Evolutionary conservation across 1,284 basidiomycete genomes (phyloP).

Genomic region (Naganishia liquefaciens): DNA sequence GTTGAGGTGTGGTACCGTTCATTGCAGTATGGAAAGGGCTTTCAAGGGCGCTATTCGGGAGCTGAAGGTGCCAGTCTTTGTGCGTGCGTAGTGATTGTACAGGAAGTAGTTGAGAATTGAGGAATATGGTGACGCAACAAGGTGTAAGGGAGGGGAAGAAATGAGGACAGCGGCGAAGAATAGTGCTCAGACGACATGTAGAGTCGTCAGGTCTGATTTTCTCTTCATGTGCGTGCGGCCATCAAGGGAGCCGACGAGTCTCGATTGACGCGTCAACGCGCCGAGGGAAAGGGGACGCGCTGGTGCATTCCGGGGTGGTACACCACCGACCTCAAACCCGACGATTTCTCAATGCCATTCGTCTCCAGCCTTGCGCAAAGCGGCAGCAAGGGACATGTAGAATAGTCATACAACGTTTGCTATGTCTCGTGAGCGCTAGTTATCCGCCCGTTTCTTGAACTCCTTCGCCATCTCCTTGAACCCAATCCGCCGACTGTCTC

Average conservation of each 20-base stretch:
- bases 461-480: constrained; percentile 27
- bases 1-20: constrained; percentile 23
- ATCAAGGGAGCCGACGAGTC: too few species aligned
- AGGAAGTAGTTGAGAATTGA: not conserved
- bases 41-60: not conserved
- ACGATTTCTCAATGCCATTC: too few species aligned
- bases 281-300: too few species aligned
- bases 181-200: too few species aligned
- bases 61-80: not conserved
- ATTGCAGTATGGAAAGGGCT: not conserved
- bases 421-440: too few species aligned
- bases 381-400: too few species aligned
- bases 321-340: too few species aligned
- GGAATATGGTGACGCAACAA: not conserved
- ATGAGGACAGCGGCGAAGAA: too few species aligned
- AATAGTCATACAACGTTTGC: too few species aligned
- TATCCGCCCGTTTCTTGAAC: constrained; percentile 16
- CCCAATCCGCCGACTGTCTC: constrained; percentile 20
- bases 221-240: constrained; percentile 7
- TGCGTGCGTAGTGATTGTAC: not conserved
- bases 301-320: not conserved
- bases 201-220: too few species aligned
- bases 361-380: too few species aligned
- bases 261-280: too few species aligned
- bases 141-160: not conserved